Percentiles rank a stretch among this genome's conserved stretches.
phyloP scores from a whole-genome alignment of 2,329 filamentous ascomycete species.

The Beauveria caledonica region DNA sequence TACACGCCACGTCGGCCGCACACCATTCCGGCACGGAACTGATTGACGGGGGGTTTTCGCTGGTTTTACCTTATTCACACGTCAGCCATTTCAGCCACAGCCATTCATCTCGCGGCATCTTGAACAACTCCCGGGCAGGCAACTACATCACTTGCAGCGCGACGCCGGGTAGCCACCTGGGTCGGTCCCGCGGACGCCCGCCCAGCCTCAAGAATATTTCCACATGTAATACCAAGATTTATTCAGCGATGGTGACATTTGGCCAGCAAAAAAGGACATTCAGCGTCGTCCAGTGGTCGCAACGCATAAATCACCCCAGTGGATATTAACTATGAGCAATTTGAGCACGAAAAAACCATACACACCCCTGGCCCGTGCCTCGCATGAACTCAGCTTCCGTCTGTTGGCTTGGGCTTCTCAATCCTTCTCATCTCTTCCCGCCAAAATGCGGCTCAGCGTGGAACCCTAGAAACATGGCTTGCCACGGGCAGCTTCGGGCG shows the following conservation, averaged over 20 bases:
- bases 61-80: not conserved
- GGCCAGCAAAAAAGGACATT: not conserved
- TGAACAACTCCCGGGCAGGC: not conserved
- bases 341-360: not conserved
- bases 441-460: constrained; percentile 9
- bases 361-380: constrained; percentile 2
- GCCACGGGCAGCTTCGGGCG: constrained; percentile 11
- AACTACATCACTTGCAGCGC: not conserved
- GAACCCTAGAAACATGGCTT: constrained; percentile 7
- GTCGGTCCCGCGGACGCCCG: constrained; percentile 4
- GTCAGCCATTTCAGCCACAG: not conserved
- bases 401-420: not conserved
- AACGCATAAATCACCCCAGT: not conserved
- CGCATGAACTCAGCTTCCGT: not conserved
- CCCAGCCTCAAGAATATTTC: not conserved
- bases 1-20: too few relatives aligned
- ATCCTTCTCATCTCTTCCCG: not conserved
- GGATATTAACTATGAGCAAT: not conserved
- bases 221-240: too few relatives aligned
- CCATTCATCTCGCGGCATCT: not conserved
- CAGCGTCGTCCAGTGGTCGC: too few relatives aligned
- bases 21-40: not conserved
- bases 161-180: not conserved
- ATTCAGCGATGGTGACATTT: not conserved
- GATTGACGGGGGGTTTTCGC: not conserved